Evolutionary conservation across 2,329 filamentous ascomycete species (phyloP).

Genomic region (Aspergillus sp.): DNA sequence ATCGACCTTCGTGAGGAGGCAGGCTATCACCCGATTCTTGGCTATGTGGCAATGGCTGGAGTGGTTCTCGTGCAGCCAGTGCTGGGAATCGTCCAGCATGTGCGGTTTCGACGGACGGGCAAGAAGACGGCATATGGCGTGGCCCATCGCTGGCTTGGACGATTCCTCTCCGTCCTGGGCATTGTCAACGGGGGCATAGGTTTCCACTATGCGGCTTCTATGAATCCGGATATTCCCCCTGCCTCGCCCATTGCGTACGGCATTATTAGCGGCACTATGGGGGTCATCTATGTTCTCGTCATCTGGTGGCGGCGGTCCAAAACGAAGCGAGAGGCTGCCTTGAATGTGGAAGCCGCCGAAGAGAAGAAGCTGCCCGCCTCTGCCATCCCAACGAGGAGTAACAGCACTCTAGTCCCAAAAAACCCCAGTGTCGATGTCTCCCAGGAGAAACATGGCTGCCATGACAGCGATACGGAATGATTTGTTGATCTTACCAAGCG

Average conservation of each 20-base stretch:
- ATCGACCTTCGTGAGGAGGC: conserved; percentile 34
- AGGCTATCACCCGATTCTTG: conserved; percentile 50
- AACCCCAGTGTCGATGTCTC: background rate
- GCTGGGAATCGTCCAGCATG: conserved; percentile 50
- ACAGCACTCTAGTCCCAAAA: background rate
- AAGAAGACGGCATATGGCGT: conserved; percentile 46
- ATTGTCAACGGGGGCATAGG: conserved; percentile 56
- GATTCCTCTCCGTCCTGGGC: conserved; percentile 47
- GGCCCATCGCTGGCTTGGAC: conserved; percentile 52
- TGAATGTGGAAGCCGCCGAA: background rate
- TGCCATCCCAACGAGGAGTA: background rate
- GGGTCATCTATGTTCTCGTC: conserved; percentile 37
- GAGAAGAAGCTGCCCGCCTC: background rate
- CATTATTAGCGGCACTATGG: conserved; percentile 49
- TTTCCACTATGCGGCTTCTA: conserved; percentile 44
- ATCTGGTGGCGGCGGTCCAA: conserved; percentile 3
- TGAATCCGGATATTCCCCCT: conserved; percentile 27
- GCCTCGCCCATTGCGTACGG: conserved; percentile 46
- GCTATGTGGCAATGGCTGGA: conserved; percentile 46
- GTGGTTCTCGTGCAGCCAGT: conserved; percentile 56
- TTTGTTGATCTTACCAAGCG: too few relatives aligned
- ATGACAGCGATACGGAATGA: background rate
- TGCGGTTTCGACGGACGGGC: conserved; percentile 45
- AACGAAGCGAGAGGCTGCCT: background rate
- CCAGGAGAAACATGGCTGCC: background rate